phyloP scores from a whole-genome alignment of 129 eudicot species.

The Pulicaria dysenterica region DNA sequence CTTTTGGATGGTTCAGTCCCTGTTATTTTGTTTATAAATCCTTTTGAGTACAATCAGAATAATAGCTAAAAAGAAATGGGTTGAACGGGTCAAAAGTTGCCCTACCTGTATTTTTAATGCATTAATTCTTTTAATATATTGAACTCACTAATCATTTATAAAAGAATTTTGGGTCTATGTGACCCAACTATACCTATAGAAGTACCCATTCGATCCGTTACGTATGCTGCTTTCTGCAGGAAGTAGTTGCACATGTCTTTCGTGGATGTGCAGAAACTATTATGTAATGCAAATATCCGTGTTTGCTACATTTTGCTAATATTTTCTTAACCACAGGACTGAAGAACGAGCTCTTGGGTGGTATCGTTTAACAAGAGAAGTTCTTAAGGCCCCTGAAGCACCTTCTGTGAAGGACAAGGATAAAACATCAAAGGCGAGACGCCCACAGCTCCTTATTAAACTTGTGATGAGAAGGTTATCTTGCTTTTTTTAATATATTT shows the following conservation, averaged over 20 bases:
- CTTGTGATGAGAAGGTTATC: slow-evolving; percentile 94
- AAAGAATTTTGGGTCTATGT: background rate
- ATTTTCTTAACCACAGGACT: slow-evolving; percentile 46
- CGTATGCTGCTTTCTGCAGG: background rate
- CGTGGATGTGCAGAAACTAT: slow-evolving; percentile 23
- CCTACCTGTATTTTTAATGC: background rate
- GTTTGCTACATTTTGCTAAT: slow-evolving; percentile 12
- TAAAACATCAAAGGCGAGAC: slow-evolving; percentile 76
- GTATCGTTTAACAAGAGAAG: slow-evolving; percentile 90
- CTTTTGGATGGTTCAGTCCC: background rate
- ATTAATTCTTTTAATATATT: background rate
- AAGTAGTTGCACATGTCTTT: slow-evolving; percentile 12
- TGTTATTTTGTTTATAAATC: background rate
- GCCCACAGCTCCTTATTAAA: slow-evolving; percentile 91
- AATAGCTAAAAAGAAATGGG: background rate
- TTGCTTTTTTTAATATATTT: slow-evolving; percentile 22
- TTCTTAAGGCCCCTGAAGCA: slow-evolving; percentile 69
- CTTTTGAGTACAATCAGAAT: background rate
- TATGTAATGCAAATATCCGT: background rate
- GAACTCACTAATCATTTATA: background rate
- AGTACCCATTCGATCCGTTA: background rate
- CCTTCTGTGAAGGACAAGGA: slow-evolving; percentile 75
- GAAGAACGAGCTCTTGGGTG: slow-evolving; percentile 98
- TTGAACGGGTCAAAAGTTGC: background rate
- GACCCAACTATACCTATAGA: background rate